phyloP scores from a whole-genome alignment of 768 basidiomycete species.

The Boletus rex-veris region DNA sequence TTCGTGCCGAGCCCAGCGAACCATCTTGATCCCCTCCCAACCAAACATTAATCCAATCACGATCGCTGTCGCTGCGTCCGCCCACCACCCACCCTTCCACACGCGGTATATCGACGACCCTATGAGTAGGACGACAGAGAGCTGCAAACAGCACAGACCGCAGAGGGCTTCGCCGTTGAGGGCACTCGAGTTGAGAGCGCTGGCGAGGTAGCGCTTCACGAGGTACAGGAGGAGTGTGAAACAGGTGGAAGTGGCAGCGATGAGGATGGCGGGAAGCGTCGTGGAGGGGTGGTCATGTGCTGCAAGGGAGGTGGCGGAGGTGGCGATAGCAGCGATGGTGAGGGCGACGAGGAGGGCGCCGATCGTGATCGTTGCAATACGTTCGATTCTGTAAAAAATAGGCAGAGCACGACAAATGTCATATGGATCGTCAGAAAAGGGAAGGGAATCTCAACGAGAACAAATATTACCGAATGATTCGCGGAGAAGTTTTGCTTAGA shows the following conservation, averaged over 20 bases:
- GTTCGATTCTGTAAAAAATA: slow-evolving; percentile 33
- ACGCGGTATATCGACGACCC: slow-evolving; percentile 39
- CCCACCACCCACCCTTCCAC: slow-evolving; percentile 49
- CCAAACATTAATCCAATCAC: slow-evolving; percentile 40
- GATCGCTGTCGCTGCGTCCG: slow-evolving; percentile 43
- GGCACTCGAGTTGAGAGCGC: slow-evolving; percentile 41
- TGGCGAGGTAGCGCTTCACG: slow-evolving; percentile 43
- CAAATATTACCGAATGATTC: slow-evolving; percentile 13
- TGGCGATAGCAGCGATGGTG: slow-evolving; percentile 35
- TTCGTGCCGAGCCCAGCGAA: slow-evolving; percentile 35
- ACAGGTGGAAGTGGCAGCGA: slow-evolving; percentile 39
- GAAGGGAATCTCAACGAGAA: not conserved
- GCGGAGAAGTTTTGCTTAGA: not conserved
- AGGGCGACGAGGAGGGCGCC: slow-evolving; percentile 37
- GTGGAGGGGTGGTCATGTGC: slow-evolving; percentile 36
- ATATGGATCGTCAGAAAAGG: not conserved
- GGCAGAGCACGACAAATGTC: not conserved
- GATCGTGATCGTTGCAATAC: slow-evolving; percentile 34
- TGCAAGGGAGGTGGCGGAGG: slow-evolving; percentile 35
- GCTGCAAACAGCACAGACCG: slow-evolving; percentile 41
- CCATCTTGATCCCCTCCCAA: slow-evolving; percentile 45
- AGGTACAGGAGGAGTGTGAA: slow-evolving; percentile 43
- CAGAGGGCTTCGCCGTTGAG: slow-evolving; percentile 45
- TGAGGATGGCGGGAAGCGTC: slow-evolving; percentile 40
- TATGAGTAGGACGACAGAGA: slow-evolving; percentile 41